Conservation (phyloP, 106 monocot species). For the Dendrobium nobile region DNA sequence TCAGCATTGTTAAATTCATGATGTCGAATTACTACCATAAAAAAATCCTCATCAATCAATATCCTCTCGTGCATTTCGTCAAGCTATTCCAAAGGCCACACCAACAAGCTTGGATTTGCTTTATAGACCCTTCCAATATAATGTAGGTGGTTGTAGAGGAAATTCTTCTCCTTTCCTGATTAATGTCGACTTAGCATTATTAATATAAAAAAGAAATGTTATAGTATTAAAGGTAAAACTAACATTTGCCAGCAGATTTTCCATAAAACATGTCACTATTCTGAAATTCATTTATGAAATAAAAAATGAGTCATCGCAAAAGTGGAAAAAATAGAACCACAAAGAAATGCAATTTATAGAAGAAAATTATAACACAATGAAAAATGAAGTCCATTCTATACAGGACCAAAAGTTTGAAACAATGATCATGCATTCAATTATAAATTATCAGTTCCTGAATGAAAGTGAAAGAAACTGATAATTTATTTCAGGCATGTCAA, state of each 20-base stretch:
- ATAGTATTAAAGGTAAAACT: slow-evolving; percentile 1
- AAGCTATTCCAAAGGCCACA: slow-evolving; percentile 74
- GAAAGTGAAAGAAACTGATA: not conserved
- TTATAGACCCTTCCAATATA: slow-evolving; percentile 57
- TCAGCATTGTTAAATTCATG: slow-evolving; percentile 93
- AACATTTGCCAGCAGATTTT: slow-evolving; percentile 57
- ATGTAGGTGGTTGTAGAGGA: slow-evolving; percentile 70
- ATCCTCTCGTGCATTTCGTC: slow-evolving; percentile 90
- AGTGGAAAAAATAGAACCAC: not conserved
- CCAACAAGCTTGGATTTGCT: slow-evolving; percentile 74
- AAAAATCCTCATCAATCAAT: slow-evolving; percentile 86
- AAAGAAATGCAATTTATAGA: not conserved
- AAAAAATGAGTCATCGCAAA: not conserved
- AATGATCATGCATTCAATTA: not conserved
- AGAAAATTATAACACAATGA: not conserved
- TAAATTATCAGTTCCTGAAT: not conserved
- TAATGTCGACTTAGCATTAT: not conserved
- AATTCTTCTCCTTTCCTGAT: slow-evolving; percentile 87
- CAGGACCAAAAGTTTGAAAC: not conserved
- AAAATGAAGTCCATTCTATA: not conserved
- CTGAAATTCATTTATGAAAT: slow-evolving; percentile 16
- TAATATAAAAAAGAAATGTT: not conserved
- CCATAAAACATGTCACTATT: slow-evolving; percentile 71
- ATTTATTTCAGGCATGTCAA: too few species aligned
- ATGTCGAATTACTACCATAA: slow-evolving; percentile 67